phyloP scores from a whole-genome alignment of 163 green algal species.

The Prototheca stagnorum region DNA sequence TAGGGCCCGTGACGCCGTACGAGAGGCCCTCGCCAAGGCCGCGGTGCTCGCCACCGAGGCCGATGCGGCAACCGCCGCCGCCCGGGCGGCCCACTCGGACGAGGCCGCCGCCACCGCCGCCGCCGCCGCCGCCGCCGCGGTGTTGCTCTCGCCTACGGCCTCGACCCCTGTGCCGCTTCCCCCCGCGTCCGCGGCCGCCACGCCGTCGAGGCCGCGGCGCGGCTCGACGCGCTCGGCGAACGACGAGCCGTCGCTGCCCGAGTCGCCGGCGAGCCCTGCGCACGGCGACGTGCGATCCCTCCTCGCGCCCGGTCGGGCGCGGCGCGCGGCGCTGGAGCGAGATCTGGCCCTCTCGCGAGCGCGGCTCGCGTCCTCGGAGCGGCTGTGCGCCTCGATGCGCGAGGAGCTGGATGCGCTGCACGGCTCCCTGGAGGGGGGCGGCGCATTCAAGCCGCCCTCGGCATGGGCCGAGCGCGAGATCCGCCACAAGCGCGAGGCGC shows the following conservation, averaged over 20 bases:
- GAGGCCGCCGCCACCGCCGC: background rate
- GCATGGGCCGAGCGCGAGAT: constrained; percentile 43
- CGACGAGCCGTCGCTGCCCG: too few relatives aligned
- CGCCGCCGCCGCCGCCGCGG: background rate
- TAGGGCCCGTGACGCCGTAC: too few relatives aligned
- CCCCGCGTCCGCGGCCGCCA: background rate
- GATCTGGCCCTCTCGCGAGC: background rate
- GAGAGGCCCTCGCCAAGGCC: too few relatives aligned
- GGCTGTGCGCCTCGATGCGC: background rate
- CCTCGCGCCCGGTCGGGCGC: background rate
- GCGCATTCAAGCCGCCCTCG: constrained; percentile 35
- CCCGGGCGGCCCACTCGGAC: background rate
- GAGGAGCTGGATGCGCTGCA: constrained; percentile 11
- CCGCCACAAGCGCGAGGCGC: constrained; percentile 41
- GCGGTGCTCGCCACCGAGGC: background rate
- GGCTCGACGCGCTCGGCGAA: too few relatives aligned
- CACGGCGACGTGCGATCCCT: background rate
- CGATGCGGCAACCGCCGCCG: background rate
- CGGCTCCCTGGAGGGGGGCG: constrained; percentile 13
- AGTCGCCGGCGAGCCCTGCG: background rate
- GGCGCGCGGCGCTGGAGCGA: background rate
- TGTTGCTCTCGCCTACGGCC: background rate
- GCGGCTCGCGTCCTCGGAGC: background rate
- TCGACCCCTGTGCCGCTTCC: background rate
- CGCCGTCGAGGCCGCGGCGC: too few relatives aligned